These are phyloP conservation scores for Irpex sp. DNA, from an alignment of 1,284 basidiomycete species.

Conservation along the genomic window DNA sequence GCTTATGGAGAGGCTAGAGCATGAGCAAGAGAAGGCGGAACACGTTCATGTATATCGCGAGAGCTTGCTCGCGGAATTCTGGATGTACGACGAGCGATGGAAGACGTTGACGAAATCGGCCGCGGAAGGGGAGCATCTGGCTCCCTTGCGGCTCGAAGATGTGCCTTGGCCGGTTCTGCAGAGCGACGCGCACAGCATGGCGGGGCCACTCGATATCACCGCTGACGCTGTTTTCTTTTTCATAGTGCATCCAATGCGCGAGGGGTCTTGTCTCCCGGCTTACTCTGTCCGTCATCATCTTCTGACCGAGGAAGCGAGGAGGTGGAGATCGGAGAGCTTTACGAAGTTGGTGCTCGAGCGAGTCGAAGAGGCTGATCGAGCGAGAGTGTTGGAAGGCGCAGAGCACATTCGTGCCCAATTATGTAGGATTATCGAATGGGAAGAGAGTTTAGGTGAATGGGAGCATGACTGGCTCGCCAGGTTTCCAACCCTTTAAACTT, in stretches of 20 bases:
- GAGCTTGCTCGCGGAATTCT: neutral
- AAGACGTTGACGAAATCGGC: constrained; percentile 4
- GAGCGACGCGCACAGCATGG: constrained; percentile 15
- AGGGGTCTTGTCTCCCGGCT: constrained; percentile 19
- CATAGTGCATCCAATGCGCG: constrained; percentile 31
- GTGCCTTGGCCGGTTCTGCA: constrained; percentile 44
- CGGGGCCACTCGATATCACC: constrained; percentile 23
- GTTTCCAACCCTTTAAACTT: neutral
- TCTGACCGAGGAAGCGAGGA: constrained; percentile 32
- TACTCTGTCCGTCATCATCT: constrained; percentile 25
- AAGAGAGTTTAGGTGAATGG: neutral
- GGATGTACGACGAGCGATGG: constrained; percentile 17
- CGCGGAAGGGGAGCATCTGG: neutral
- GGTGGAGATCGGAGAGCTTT: neutral
- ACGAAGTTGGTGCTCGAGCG: neutral
- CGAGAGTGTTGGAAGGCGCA: neutral
- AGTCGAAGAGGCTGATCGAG: neutral
- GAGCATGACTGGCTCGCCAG: neutral
- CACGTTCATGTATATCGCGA: neutral
- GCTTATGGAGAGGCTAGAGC: neutral
- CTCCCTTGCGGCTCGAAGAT: constrained; percentile 15
- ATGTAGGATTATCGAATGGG: neutral
- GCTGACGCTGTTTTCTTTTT: constrained; percentile 31
- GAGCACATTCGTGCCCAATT: neutral
- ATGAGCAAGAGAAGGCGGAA: neutral